These are phyloP conservation scores for Phytopythium ostracodes DNA, from an alignment of 352 stramenopile genomes.

Conservation along the genomic window DNA sequence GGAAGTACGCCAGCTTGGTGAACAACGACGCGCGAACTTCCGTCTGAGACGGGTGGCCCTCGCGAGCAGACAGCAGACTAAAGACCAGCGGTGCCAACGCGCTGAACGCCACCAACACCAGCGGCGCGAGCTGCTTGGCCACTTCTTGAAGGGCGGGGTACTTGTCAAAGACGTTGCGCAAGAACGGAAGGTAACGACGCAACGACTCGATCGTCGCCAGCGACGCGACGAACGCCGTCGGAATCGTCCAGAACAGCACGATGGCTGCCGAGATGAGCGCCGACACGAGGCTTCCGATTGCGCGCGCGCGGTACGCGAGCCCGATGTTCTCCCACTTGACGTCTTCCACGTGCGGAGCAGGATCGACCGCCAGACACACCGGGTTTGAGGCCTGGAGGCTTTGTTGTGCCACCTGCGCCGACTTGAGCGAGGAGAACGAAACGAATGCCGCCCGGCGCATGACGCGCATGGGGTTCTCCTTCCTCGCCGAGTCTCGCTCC, in stretches of 20 bases:
- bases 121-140: conserved; percentile 68
- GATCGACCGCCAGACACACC: conserved; percentile 40
- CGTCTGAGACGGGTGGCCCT: conserved; percentile 66
- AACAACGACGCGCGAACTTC: conserved; percentile 64
- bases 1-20: conserved; percentile 77
- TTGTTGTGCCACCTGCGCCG: conserved; percentile 67
- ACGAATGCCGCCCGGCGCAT: conserved; percentile 73
- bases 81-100: conserved; percentile 66
- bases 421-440: conserved; percentile 72
- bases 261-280: conserved; percentile 49
- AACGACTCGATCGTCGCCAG: conserved; percentile 68
- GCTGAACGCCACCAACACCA: conserved; percentile 56
- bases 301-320: conserved; percentile 41
- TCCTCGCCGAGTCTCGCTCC: conserved; percentile 39
- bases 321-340: conserved; percentile 81
- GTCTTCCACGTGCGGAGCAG: conserved; percentile 57
- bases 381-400: conserved; percentile 57
- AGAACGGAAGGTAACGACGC: conserved; percentile 47
- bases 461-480: conserved; percentile 47
- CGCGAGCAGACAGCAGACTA: conserved; percentile 49
- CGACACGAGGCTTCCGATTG: conserved; percentile 47
- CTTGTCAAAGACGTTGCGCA: conserved; percentile 58
- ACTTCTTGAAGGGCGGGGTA: conserved; percentile 55
- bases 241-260: conserved; percentile 84
- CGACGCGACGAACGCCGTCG: conserved; percentile 71